phyloP scores from a whole-genome alignment of 106 monocot genomes.

The Ottelia alismoides region DNA sequence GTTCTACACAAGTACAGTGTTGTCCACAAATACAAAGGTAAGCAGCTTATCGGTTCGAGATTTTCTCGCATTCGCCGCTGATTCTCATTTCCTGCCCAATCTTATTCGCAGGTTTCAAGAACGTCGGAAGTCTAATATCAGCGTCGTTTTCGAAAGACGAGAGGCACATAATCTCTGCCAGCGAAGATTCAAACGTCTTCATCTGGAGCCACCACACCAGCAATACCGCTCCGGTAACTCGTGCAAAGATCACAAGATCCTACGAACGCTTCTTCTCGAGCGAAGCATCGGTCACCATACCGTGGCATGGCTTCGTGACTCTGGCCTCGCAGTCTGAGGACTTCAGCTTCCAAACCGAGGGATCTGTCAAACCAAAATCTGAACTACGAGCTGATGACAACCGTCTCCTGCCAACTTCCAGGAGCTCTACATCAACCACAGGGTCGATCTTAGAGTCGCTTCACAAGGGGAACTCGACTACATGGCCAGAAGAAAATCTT shows the following conservation, averaged over 20 bases:
- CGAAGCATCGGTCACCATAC: constrained; percentile 50
- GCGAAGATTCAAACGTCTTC: constrained; percentile 78
- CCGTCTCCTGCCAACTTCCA: constrained; percentile 9
- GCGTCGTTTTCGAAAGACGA: constrained; percentile 75
- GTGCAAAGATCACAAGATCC: constrained; percentile 34
- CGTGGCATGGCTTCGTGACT: constrained; percentile 36
- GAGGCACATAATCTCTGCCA: constrained; percentile 62
- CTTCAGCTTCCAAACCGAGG: not conserved
- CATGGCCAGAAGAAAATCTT: constrained; percentile 97
- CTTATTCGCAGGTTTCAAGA: constrained; percentile 48
- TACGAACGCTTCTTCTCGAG: constrained; percentile 55
- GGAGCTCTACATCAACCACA: constrained; percentile 34
- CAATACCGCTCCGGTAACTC: constrained; percentile 7
- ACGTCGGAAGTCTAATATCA: constrained; percentile 47
- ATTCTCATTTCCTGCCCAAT: not conserved
- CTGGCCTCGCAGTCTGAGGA: not conserved
- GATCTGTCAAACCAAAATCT: not conserved
- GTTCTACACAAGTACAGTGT: constrained; percentile 34
- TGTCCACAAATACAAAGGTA: constrained; percentile 44
- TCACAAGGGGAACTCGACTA: constrained; percentile 37
- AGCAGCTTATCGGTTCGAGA: too few species aligned
- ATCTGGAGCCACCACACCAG: constrained; percentile 48
- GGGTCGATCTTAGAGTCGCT: constrained; percentile 30
- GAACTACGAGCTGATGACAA: not conserved
- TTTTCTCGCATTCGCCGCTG: not conserved